Evolutionary conservation across 257 asterid genomes (phyloP).

Genomic region (Scutellaria galericulata): DNA sequence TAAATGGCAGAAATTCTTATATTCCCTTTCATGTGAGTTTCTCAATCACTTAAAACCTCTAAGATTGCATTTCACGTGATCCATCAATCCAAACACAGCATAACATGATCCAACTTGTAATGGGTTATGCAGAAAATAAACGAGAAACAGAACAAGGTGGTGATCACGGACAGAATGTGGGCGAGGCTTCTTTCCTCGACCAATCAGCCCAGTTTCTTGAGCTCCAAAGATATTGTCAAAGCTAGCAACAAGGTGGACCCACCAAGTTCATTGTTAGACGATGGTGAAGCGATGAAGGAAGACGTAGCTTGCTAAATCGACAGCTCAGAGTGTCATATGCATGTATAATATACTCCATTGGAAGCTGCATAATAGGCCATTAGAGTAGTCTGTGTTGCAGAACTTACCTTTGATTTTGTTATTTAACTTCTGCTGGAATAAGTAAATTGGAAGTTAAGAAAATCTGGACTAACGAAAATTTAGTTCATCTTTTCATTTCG

Average conservation of each 20-base stretch:
- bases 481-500: too few relatives aligned
- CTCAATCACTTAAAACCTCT: background rate
- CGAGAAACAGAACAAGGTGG: conserved; percentile 73
- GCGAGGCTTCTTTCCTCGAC: conserved; percentile 91
- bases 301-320: background rate
- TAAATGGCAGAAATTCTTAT: conserved; percentile 71
- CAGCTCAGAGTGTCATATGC: background rate
- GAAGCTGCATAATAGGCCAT: background rate
- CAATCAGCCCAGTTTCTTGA: conserved; percentile 89
- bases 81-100: background rate
- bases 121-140: conserved; percentile 62
- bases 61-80: background rate
- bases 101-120: too few relatives aligned
- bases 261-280: conserved; percentile 38
- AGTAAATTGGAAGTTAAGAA: background rate
- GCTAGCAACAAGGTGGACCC: conserved; percentile 43
- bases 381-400: background rate
- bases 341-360: background rate
- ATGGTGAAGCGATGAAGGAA: conserved; percentile 15
- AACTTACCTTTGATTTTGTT: background rate
- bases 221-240: conserved; percentile 36
- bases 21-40: conserved; percentile 83
- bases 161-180: conserved; percentile 99
- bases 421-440: conserved; percentile 23
- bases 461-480: too few relatives aligned